Conservation (phyloP, 1,284 basidiomycete genomes). For the Rhodotorula sp. region DNA sequence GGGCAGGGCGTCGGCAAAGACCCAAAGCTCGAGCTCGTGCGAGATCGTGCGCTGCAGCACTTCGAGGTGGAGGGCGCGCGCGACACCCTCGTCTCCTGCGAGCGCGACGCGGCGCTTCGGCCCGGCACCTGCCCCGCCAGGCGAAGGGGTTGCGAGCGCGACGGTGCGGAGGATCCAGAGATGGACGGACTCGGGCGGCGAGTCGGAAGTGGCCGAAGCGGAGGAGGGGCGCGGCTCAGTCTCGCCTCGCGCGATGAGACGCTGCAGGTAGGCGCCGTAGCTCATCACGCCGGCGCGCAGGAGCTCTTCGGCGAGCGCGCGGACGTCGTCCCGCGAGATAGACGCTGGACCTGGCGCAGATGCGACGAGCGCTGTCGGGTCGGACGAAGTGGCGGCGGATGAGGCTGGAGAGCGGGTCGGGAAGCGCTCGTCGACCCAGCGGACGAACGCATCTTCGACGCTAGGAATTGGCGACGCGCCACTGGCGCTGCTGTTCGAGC, state of each 20-base stretch:
- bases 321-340: not conserved
- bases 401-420: not conserved
- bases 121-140: not conserved
- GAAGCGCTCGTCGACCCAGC: conserved; percentile 27
- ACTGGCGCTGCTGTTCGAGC: not conserved
- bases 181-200: conserved; percentile 21
- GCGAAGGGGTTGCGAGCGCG: conserved; percentile 4
- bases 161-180: conserved; percentile 32
- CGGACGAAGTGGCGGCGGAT: not conserved
- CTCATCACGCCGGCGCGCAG: conserved; percentile 29
- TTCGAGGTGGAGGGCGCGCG: conserved; percentile 2
- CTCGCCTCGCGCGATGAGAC: conserved; percentile 42
- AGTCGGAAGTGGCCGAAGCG: not conserved
- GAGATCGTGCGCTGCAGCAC: not conserved
- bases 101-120: conserved; percentile 1
- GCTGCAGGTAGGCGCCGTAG: conserved; percentile 38
- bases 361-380: not conserved
- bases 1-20: not conserved
- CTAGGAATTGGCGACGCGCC: too few species aligned
- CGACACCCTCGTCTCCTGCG: not conserved
- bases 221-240: conserved; percentile 13
- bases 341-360: not conserved
- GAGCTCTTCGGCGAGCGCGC: conserved; percentile 30
- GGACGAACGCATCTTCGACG: conserved; percentile 23
- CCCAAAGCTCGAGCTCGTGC: not conserved